phyloP scores from a whole-genome alignment of 169 alveolate species.

The Plasmodium fragile region DNA sequence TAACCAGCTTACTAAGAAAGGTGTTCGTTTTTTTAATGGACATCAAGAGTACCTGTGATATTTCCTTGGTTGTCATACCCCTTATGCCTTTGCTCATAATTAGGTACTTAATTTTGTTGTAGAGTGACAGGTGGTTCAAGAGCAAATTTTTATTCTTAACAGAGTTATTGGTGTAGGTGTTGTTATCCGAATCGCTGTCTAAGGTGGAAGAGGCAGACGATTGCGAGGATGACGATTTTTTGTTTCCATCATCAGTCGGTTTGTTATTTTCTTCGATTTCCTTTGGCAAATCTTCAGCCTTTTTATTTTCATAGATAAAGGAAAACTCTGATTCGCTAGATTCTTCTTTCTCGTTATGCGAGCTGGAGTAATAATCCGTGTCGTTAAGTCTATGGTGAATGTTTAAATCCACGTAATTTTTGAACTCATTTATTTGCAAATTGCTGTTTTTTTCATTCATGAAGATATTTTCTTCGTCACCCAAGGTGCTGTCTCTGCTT shows the following conservation, averaged over 20 bases:
- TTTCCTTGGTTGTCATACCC: conserved; percentile 70
- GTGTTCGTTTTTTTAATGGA: conserved; percentile 62
- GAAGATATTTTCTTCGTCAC: not conserved
- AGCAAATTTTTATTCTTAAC: not conserved
- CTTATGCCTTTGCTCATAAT: conserved; percentile 58
- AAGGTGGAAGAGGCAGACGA: conserved; percentile 16
- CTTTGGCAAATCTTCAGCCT: not conserved
- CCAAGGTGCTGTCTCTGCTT: not conserved
- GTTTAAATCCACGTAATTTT: conserved; percentile 28
- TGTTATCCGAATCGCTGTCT: not conserved
- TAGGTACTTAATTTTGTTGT: conserved; percentile 47
- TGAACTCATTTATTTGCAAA: conserved; percentile 41
- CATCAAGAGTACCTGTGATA: conserved; percentile 23
- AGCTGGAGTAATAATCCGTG: conserved; percentile 45
- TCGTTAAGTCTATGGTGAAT: conserved; percentile 9
- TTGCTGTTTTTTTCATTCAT: conserved; percentile 35
- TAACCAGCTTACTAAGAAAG: conserved; percentile 29
- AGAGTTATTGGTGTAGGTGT: not conserved
- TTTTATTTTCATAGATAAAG: conserved; percentile 15
- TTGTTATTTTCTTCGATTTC: not conserved
- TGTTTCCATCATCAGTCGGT: not conserved
- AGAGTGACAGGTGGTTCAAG: conserved; percentile 21
- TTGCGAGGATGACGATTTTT: not conserved
- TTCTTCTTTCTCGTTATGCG: conserved; percentile 41
- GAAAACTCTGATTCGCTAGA: conserved; percentile 38